These are phyloP conservation scores for Clohesyomyces aquaticus DNA, from an alignment of 495 filamentous ascomycete species.

Conservation along the genomic window DNA sequence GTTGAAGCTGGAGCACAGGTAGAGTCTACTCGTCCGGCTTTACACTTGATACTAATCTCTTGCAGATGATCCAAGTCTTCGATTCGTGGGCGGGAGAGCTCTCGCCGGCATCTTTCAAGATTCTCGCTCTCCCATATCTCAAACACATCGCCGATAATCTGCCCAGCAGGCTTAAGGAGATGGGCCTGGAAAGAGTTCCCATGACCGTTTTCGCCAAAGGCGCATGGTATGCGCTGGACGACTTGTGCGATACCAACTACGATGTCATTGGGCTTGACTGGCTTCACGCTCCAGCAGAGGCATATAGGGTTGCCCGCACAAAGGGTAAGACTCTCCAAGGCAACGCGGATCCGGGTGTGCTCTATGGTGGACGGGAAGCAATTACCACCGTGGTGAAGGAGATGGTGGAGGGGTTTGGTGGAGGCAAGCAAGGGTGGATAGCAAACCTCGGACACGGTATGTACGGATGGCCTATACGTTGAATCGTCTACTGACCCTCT, in stretches of 20 bases:
- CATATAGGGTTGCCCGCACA: constrained; percentile 68
- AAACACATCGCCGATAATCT: constrained; percentile 78
- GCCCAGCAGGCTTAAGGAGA: constrained; percentile 69
- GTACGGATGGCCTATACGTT: constrained; percentile 20
- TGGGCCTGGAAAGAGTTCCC: constrained; percentile 77
- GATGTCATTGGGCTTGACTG: constrained; percentile 94
- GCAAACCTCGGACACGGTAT: constrained; percentile 87
- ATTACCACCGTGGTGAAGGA: constrained; percentile 78
- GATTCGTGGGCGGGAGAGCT: constrained; percentile 98
- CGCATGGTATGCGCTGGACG: constrained; percentile 93
- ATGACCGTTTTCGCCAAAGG: constrained; percentile 99
- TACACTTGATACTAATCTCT: constrained; percentile 4
- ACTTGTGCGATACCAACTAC: constrained; percentile 84
- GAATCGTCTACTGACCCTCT: constrained; percentile 11
- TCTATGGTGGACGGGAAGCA: constrained; percentile 80
- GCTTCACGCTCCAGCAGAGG: constrained; percentile 86
- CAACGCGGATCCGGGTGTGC: constrained; percentile 90
- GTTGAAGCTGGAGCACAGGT: constrained; percentile 88
- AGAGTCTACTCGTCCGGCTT: constrained; percentile 21
- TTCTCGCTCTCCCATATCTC: constrained; percentile 85
- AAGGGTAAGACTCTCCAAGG: constrained; percentile 82
- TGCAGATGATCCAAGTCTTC: constrained; percentile 90
- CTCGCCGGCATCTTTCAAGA: constrained; percentile 76
- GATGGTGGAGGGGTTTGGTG: constrained; percentile 86
- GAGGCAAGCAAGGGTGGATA: constrained; percentile 87